A percentile compares a stretch with the other conserved stretches of the same genome.
Evolutionary conservation across 805 yeast genomes (phyloP).

Genomic region (Nakazawaea ishiwadae): DNA sequence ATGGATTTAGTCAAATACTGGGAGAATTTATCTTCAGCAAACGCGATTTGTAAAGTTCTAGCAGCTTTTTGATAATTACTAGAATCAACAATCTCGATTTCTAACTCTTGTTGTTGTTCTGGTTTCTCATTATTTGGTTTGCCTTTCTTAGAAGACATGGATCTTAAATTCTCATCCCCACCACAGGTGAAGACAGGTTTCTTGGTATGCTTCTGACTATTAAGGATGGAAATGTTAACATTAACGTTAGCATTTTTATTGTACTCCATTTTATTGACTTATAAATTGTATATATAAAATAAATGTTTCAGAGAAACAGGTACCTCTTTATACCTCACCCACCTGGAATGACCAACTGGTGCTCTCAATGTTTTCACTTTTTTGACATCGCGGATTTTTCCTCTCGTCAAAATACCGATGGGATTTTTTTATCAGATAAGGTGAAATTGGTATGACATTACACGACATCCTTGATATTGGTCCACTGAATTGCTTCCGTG

Average conservation of each 20-base stretch:
- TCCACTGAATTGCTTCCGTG: background rate
- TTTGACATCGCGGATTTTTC: background rate
- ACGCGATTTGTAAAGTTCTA: conserved; percentile 27
- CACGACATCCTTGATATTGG: background rate
- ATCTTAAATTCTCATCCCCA: conserved; percentile 12
- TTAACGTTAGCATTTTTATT: conserved; percentile 12
- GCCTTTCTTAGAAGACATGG: conserved; percentile 11
- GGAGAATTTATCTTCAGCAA: conserved; percentile 29
- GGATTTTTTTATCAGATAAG: too few relatives aligned
- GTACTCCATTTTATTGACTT: conserved; percentile 9
- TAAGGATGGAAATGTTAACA: conserved; percentile 9
- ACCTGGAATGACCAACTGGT: background rate
- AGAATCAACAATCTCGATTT: conserved; percentile 24
- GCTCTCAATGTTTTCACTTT: background rate
- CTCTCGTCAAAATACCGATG: too few relatives aligned
- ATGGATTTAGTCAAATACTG: conserved; percentile 26
- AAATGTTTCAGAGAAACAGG: background rate
- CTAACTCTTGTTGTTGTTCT: background rate
- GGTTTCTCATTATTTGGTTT: conserved; percentile 6
- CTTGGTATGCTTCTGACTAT: conserved; percentile 5
- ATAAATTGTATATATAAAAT: background rate
- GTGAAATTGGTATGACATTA: too few relatives aligned
- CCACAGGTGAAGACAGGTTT: conserved; percentile 4
- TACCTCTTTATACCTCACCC: too few relatives aligned
- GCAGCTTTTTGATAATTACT: conserved; percentile 30